These are phyloP conservation scores for Populus hybrid DNA, from an alignment of 441 rosid genomes.

Conservation along the genomic window DNA sequence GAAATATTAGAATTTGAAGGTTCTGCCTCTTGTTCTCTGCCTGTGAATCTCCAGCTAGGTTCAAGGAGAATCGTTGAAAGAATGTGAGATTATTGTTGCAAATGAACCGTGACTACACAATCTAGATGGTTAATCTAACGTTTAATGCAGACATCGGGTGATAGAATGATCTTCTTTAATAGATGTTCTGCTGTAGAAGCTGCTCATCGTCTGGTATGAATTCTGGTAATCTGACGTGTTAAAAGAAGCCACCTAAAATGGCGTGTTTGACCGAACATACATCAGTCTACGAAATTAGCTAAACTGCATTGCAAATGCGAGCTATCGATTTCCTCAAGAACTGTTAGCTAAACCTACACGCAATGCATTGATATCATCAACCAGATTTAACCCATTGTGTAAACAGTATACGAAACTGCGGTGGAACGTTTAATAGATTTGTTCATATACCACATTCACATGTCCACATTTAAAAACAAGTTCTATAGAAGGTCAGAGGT, in stretches of 20 bases:
- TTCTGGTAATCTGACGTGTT: neutral
- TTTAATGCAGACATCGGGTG: neutral
- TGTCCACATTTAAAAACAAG: too few species aligned
- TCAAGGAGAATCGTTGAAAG: neutral
- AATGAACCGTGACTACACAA: neutral
- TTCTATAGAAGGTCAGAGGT: too few species aligned
- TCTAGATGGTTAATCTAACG: neutral
- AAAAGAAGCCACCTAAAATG: neutral
- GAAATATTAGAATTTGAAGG: neutral
- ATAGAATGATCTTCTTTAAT: neutral
- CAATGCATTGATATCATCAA: neutral
- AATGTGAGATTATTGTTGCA: neutral
- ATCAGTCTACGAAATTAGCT: neutral
- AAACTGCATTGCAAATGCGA: neutral
- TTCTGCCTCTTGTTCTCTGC: neutral
- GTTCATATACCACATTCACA: too few species aligned
- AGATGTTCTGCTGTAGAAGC: neutral
- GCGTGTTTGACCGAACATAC: neutral
- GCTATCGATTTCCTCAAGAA: neutral
- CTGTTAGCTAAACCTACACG: neutral
- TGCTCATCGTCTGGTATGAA: neutral
- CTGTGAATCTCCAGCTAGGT: neutral
- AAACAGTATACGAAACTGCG: neutral
- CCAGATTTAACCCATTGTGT: neutral
- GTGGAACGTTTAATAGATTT: too few species aligned